A percentile compares a stretch with the other conserved stretches of the same genome.
Evolutionary conservation across 768 basidiomycete genomes (phyloP).

Genomic region (Tremella yokohamensis): DNA sequence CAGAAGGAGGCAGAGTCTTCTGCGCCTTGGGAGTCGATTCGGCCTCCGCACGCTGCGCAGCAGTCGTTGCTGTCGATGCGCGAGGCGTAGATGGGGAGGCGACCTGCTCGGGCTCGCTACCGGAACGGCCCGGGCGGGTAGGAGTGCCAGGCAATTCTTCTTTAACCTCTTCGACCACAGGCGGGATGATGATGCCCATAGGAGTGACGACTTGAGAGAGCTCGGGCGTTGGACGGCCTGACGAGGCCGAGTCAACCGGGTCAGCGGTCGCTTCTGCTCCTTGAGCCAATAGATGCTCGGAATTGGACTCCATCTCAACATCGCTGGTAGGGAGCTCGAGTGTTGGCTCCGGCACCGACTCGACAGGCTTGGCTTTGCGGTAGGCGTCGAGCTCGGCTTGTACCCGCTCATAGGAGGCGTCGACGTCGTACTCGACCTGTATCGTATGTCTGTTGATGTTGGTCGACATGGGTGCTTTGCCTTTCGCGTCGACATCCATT

Average conservation of each 20-base stretch:
- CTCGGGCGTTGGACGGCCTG: constrained; percentile 7
- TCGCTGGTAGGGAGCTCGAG: constrained; percentile 13
- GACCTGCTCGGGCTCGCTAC: neutral
- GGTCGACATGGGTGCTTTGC: constrained; percentile 30
- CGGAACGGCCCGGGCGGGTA: neutral
- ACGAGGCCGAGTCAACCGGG: constrained; percentile 13
- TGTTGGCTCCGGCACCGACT: neutral
- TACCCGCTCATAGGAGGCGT: constrained; percentile 41
- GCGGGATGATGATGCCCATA: constrained; percentile 1
- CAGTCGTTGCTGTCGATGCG: constrained; percentile 10
- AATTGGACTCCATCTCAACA: constrained; percentile 35
- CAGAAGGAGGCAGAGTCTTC: neutral
- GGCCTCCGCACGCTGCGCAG: constrained; percentile 8
- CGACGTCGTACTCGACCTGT: constrained; percentile 89
- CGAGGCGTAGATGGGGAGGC: constrained; percentile 37
- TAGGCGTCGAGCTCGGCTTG: constrained; percentile 29
- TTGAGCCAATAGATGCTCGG: constrained; percentile 10
- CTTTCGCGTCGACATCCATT: constrained; percentile 8
- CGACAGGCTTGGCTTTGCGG: constrained; percentile 2
- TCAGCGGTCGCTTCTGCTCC: constrained; percentile 7
- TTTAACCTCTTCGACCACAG: neutral
- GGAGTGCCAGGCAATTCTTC: constrained; percentile 31
- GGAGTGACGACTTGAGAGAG: constrained; percentile 14
- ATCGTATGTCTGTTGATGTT: constrained; percentile 78
- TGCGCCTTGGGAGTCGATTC: constrained; percentile 26